Base-by-base conservation (phyloP, 2,329 filamentous ascomycete species). In the Hypomyces rosellus region DNA sequence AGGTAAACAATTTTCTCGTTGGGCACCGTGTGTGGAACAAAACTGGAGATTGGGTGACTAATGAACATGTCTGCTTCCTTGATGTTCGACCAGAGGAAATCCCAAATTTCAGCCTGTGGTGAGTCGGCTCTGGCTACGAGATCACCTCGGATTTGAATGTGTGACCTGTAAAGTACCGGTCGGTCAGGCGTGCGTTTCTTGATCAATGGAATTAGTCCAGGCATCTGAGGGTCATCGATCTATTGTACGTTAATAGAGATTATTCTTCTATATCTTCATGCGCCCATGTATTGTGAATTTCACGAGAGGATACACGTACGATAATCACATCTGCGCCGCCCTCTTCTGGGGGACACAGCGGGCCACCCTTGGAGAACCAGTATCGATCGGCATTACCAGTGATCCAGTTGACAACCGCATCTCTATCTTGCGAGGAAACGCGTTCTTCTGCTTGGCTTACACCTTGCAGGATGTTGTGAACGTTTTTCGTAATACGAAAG, bases 151-250 rank as follows among this genome's bases (percentile, higher is more conserved):
- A 93, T 84, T 66, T 93, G 87, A 50, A 93, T 93, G 64, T 93
- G 88, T 44, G 85, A 89, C 52, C 88, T 81, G 69, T 88, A 93
- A 38, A 92, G 79, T 18, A 93, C 80, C 1, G 88, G 88, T 12
- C 88, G 80, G n/a, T 84, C 66, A 1, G 87, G 86, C 1, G 86
- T 87, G 6, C 76, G 53, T 51, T 79, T 70, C 69, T 90, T 92
- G 61, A 89, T 85, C 34, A 92, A 71, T 4, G 84, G 82, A 48
- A 92, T 88, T 36, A 93, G 73, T 5, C 80, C 81, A 3, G 88
- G 87, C 88, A 92, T 92, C 66, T 93, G 88, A 2, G 88, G 87
- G 58, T 93, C 88, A 59, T 93, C 88, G 47, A 92, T 81, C 76
- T 79, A 45, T 15, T 25, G 7, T 8, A 22, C 4, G 22, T 36